Base-by-base conservation (phyloP, 805 yeast genomes). In the Ogataea paraovalis region DNA sequence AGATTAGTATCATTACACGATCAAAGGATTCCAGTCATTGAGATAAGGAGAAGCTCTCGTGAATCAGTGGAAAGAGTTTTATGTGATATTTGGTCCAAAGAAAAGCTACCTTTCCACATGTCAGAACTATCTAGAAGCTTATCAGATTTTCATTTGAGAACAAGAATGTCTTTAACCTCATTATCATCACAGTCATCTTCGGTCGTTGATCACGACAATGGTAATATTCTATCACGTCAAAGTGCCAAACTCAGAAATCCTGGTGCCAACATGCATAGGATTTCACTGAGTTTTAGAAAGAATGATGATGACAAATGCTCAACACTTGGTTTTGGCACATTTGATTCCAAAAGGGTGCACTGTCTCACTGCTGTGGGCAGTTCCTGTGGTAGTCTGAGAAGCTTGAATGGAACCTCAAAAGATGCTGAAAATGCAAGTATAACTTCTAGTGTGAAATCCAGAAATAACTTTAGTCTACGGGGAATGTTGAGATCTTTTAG, bases 41-140 rank as follows among this genome's bases (percentile, higher is more conserved):
- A 34, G 8, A 34, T 58, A 21, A 49, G 48, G 19, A 48, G 39
- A 23, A 52, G 51, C 19, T 64, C 65, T 12, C 51, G 65, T 20
- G 33, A 54, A 2, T 50, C 56, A 14, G 42, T 63, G n/a, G 72
- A 67, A 45, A 50, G 49, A 14, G 43, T 49, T 2, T 52, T 71
- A 44, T 52, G 51, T 36, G 62, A 66, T 20, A 30, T 41, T 8
- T 41, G 43, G 43, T 25, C 21, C 30, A 41, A 41, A 28, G 43
- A 41, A 3, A 18, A 41, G 20, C 20, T 41, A 30, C 43, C 43
- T 13, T 20, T 3, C 30, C 5, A 33, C 30, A 19, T 13, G 37
- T 20, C 21, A 9, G 52, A 48, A 8, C 45, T 55, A 32, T 47
- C 53, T 2, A 46, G 57, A 38, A 55, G 57, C 27, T 47, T 50